A percentile compares a stretch with the other conserved stretches of the same genome.
These are phyloP conservation scores for Fragilariopsis cylindrus DNA, from an alignment of 108 stramenopile species.

Conservation along the genomic window DNA sequence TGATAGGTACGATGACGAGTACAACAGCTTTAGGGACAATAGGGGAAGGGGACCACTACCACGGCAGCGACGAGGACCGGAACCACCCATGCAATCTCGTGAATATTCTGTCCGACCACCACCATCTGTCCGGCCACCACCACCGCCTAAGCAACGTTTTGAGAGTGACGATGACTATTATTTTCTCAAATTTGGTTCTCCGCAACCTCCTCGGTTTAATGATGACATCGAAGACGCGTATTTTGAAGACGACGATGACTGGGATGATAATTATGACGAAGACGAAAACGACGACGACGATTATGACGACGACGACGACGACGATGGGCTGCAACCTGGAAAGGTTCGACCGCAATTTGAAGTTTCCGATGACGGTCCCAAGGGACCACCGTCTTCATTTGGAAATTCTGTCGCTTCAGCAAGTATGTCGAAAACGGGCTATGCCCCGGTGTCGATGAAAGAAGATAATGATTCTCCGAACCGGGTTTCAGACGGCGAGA, in stretches of 20 bases:
- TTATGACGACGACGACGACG: slow-evolving; percentile 6
- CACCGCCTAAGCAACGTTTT: too few relatives aligned
- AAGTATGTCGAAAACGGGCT: slow-evolving; percentile 18
- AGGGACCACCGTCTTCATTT: slow-evolving; percentile 3
- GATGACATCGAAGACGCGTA: not conserved
- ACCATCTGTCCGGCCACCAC: not conserved
- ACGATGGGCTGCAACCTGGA: not conserved
- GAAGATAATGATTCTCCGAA: not conserved
- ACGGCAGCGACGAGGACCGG: not conserved
- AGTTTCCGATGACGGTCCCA: not conserved
- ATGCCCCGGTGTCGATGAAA: not conserved
- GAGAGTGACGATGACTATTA: slow-evolving; percentile 8
- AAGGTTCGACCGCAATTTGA: not conserved
- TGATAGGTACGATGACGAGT: not conserved
- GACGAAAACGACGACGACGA: not conserved
- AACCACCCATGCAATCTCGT: not conserved
- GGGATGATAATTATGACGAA: not conserved
- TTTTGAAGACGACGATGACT: slow-evolving; percentile 7
- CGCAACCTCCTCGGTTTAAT: slow-evolving; percentile 1
- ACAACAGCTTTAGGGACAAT: not conserved
- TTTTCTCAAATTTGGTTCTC: slow-evolving; percentile 9
- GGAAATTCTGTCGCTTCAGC: slow-evolving; percentile 9
- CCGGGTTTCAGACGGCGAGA: not conserved
- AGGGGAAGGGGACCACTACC: slow-evolving; percentile 1
- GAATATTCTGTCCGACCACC: slow-evolving; percentile 10